Conservation (phyloP, 352 stramenopile genomes). For the Pythium guiyangense region DNA sequence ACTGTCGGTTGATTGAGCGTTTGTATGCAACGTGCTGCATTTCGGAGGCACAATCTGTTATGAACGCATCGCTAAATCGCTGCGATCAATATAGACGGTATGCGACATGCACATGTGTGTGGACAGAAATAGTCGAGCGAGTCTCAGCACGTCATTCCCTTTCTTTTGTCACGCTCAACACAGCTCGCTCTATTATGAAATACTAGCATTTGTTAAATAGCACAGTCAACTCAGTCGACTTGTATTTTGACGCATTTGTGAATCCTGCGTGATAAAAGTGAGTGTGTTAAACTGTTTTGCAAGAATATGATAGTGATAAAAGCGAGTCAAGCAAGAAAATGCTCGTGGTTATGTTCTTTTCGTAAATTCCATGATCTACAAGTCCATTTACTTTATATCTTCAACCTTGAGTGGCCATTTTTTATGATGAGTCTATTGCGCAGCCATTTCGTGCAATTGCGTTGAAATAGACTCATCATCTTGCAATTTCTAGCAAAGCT, state of each 20-base stretch:
- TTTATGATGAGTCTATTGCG: too few relatives aligned
- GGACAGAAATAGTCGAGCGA: background rate
- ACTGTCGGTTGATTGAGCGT: background rate
- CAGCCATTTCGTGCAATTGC: too few relatives aligned
- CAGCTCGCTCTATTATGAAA: background rate
- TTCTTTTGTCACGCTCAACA: background rate
- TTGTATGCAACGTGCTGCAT: background rate
- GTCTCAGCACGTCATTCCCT: background rate
- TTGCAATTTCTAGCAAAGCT: background rate
- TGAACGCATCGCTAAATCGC: background rate
- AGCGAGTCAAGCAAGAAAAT: constrained; percentile 5
- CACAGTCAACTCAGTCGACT: background rate
- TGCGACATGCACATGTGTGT: background rate
- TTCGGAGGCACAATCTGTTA: background rate
- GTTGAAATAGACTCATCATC: too few relatives aligned
- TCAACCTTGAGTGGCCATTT: too few relatives aligned
- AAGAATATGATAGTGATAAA: background rate
- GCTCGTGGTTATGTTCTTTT: background rate
- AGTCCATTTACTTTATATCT: too few relatives aligned
- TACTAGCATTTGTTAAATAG: background rate
- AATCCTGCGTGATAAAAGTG: too few relatives aligned
- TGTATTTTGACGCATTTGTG: background rate
- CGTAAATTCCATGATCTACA: background rate
- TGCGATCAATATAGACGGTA: background rate
- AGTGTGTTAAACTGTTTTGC: background rate